Evolutionary conservation across 1,284 basidiomycete species (phyloP).

Genomic region (Sphagnurus paluster): DNA sequence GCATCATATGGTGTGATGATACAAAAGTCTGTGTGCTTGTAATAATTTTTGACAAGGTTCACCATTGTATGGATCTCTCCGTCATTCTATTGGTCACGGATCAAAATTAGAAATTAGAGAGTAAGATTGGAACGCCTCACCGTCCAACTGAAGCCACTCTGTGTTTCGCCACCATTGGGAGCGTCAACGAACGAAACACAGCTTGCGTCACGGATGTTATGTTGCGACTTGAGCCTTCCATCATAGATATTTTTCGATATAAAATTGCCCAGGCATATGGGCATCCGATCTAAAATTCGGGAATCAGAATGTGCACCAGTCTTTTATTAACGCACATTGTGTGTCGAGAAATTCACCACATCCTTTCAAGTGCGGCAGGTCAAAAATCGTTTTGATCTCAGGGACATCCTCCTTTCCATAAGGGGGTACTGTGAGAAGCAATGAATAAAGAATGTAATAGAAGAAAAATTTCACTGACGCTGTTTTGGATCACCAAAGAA

Average conservation of each 20-base stretch:
- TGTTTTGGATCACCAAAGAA: slow-evolving; percentile 51
- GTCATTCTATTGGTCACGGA: slow-evolving; percentile 35
- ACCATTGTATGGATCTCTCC: slow-evolving; percentile 39
- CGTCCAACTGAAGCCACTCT: slow-evolving; percentile 41
- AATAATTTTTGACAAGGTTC: slow-evolving; percentile 42
- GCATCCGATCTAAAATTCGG: slow-evolving; percentile 46
- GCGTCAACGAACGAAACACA: slow-evolving; percentile 49
- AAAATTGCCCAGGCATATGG: slow-evolving; percentile 44
- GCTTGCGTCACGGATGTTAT: slow-evolving; percentile 25
- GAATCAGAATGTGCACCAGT: neutral
- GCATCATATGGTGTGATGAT: slow-evolving; percentile 61
- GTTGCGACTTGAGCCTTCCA: slow-evolving; percentile 36
- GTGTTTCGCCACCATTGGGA: slow-evolving; percentile 37
- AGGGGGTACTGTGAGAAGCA: slow-evolving; percentile 42
- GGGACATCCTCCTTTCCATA: slow-evolving; percentile 42
- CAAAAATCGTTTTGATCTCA: slow-evolving; percentile 46
- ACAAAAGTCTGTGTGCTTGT: slow-evolving; percentile 35
- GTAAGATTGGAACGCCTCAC: slow-evolving; percentile 29
- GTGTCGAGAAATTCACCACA: slow-evolving; percentile 41
- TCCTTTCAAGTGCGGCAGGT: slow-evolving; percentile 39
- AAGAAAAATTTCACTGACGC: slow-evolving; percentile 25
- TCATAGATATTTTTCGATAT: slow-evolving; percentile 46
- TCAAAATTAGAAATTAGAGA: neutral
- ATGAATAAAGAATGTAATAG: neutral
- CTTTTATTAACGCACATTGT: slow-evolving; percentile 35